phyloP scores from a whole-genome alignment of 1,139 yeast species.

The Candida sp. region DNA sequence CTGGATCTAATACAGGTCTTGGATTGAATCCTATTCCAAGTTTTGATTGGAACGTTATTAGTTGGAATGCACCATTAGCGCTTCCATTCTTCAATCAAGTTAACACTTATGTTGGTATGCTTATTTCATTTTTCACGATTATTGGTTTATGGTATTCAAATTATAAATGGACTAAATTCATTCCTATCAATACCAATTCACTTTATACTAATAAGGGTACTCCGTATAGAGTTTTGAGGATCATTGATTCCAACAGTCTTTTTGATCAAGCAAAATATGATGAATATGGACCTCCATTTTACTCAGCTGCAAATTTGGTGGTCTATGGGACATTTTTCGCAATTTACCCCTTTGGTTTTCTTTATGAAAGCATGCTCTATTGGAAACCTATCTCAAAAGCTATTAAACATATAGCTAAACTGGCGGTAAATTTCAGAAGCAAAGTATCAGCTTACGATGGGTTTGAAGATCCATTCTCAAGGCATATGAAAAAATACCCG shows the following conservation, averaged over 20 bases:
- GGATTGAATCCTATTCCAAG: slow-evolving; percentile 58
- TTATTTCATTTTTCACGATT: slow-evolving; percentile 38
- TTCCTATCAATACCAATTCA: slow-evolving; percentile 52
- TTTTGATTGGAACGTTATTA: slow-evolving; percentile 47
- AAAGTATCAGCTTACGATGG: slow-evolving; percentile 14
- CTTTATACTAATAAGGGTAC: slow-evolving; percentile 46
- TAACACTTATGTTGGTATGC: slow-evolving; percentile 39
- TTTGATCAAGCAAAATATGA: slow-evolving; percentile 39
- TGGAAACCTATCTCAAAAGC: slow-evolving; percentile 17
- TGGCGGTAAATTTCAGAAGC: slow-evolving; percentile 8
- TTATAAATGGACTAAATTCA: slow-evolving; percentile 46
- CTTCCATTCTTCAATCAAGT: slow-evolving; percentile 46
- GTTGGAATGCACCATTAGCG: slow-evolving; percentile 23
- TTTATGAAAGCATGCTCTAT: slow-evolving; percentile 36
- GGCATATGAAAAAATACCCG: slow-evolving; percentile 50
- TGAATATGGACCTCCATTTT: slow-evolving; percentile 45
- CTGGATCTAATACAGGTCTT: slow-evolving; percentile 51
- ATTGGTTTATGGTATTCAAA: slow-evolving; percentile 49
- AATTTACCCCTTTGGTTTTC: slow-evolving; percentile 52
- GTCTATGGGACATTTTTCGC: slow-evolving; percentile 57
- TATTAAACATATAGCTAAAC: slow-evolving; percentile 6
- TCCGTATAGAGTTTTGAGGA: slow-evolving; percentile 34
- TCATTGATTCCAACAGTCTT: slow-evolving; percentile 34
- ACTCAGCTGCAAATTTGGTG: slow-evolving; percentile 39
- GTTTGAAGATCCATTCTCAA: slow-evolving; percentile 50